These are phyloP conservation scores for Puccinia novopanici DNA, from an alignment of 1,284 basidiomycete genomes.

Conservation along the genomic window DNA sequence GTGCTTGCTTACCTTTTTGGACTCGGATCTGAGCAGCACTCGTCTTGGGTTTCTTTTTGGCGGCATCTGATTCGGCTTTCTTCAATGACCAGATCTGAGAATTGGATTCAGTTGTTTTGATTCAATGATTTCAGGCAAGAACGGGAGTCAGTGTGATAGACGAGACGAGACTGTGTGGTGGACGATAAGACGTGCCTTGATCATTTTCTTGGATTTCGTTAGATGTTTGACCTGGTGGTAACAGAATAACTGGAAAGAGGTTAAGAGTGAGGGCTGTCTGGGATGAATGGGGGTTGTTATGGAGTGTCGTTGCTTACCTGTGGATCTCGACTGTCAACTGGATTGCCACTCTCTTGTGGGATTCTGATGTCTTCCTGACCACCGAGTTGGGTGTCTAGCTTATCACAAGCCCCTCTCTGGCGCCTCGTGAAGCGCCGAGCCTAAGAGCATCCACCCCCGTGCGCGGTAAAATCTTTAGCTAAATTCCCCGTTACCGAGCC, in stretches of 20 bases:
- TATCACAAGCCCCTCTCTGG: no score
- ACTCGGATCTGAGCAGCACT: slow-evolving; percentile 95
- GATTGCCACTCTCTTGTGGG: no score
- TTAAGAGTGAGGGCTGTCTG: no score
- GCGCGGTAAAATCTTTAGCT: no score
- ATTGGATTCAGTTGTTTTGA: background rate
- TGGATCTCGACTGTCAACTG: no score
- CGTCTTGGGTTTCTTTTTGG: slow-evolving; percentile 94
- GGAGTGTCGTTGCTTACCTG: no score
- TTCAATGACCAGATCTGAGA: slow-evolving; percentile 95
- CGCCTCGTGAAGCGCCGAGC: no score
- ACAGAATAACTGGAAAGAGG: no score
- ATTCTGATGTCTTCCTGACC: no score
- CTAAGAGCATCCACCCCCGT: no score
- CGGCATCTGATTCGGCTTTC: slow-evolving; percentile 89
- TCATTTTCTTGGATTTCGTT: background rate
- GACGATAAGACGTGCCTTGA: background rate
- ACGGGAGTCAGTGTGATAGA: background rate
- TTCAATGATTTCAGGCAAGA: background rate
- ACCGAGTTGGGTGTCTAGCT: no score
- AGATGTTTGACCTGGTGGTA: background rate
- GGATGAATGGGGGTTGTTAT: background rate
- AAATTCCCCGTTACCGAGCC: no score
- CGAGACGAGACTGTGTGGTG: background rate
- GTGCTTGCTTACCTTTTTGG: slow-evolving; percentile 81